Conservation (phyloP, 2,329 filamentous ascomycete genomes). For the Epichloe elymi region DNA sequence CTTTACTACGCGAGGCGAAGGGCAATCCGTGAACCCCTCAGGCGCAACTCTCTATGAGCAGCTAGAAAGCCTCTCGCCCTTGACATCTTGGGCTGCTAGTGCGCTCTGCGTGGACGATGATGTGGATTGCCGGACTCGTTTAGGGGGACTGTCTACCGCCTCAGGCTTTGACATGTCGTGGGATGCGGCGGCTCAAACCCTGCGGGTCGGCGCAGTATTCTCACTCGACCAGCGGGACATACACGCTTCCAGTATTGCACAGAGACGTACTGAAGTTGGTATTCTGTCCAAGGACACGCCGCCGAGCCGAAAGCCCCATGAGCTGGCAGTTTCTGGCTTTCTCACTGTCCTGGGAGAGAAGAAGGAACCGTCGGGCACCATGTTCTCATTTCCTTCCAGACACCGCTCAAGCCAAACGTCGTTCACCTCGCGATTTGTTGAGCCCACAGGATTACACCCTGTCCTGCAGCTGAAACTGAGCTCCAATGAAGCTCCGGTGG, state of each 20-base stretch:
- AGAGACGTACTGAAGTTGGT: conserved; percentile 64
- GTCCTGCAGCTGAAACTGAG: conserved; percentile 57
- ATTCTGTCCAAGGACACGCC: conserved; percentile 55
- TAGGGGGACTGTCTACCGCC: conserved; percentile 34
- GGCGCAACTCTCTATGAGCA: conserved; percentile 44
- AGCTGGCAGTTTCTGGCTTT: conserved; percentile 66
- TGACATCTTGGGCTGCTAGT: conserved; percentile 40
- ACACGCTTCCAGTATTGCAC: conserved; percentile 24
- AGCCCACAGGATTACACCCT: conserved; percentile 73
- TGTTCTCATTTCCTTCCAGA: conserved; percentile 74
- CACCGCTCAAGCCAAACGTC: conserved; percentile 47
- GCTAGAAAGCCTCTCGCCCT: conserved; percentile 40
- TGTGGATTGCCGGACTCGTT: conserved; percentile 34
- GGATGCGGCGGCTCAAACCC: conserved; percentile 50
- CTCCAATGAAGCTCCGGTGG: conserved; percentile 33
- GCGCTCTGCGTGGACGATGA: conserved; percentile 37
- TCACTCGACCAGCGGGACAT: conserved; percentile 30
- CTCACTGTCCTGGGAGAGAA: conserved; percentile 68
- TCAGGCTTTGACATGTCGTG: conserved; percentile 66
- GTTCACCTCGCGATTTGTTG: conserved; percentile 52
- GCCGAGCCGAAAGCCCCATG: conserved; percentile 48
- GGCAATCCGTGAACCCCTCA: background rate
- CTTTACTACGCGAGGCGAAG: conserved; percentile 41
- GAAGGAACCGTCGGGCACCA: conserved; percentile 54
- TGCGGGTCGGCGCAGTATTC: conserved; percentile 56